Conservation (phyloP, 352 stramenopile genomes). For the Pythium phragmiticola region DNA sequence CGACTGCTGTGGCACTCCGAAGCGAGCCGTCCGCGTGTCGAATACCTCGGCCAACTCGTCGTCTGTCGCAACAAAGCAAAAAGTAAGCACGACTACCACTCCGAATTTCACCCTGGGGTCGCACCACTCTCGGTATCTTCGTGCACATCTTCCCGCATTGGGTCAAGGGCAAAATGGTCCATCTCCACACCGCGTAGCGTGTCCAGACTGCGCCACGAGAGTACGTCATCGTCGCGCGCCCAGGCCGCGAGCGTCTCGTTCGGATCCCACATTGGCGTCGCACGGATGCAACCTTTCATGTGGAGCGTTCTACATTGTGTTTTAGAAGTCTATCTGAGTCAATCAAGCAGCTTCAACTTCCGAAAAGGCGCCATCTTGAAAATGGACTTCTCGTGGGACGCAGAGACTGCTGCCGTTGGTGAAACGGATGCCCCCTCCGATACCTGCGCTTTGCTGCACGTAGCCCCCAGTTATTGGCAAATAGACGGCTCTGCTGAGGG, state of each 20-base stretch:
- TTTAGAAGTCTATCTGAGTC: constrained; percentile 1
- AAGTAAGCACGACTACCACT: background rate
- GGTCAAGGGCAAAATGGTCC: background rate
- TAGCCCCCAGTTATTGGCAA: background rate
- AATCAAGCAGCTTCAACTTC: background rate
- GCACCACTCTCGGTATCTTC: constrained; percentile 1
- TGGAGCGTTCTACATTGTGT: constrained; percentile 3
- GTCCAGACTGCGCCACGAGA: constrained; percentile 44
- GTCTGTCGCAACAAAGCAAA: constrained; percentile 17
- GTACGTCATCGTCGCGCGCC: constrained; percentile 33
- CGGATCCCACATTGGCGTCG: constrained; percentile 24
- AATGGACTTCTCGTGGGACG: background rate
- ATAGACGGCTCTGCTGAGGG: background rate
- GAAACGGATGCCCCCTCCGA: constrained; percentile 1
- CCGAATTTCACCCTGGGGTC: background rate
- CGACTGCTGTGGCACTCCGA: background rate
- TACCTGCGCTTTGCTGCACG: too few relatives aligned
- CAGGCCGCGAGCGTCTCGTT: constrained; percentile 16
- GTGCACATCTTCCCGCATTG: background rate
- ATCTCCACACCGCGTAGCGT: constrained; percentile 20
- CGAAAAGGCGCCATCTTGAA: constrained; percentile 4
- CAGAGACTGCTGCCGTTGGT: background rate
- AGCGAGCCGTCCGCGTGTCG: constrained; percentile 4
- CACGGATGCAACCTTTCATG: constrained; percentile 6
- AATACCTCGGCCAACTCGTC: constrained; percentile 32